Percentiles rank a stretch among this genome's conserved stretches.
These are phyloP conservation scores for Chaetomium sp. DNA, from an alignment of 2,329 filamentous ascomycete genomes.

Conservation along the genomic window DNA sequence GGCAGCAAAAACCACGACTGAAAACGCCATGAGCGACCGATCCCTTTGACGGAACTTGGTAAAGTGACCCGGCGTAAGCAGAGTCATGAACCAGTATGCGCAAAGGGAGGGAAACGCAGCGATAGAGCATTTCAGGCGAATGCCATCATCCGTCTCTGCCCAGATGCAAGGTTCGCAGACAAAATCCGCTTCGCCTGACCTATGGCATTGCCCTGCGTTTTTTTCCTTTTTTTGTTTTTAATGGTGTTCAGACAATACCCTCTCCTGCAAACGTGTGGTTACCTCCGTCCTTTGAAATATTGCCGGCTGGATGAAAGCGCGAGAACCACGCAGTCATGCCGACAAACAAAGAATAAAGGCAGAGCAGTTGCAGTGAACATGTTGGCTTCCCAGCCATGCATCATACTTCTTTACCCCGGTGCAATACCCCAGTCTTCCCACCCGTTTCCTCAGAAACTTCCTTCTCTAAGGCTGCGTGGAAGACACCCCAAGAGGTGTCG, in stretches of 20 bases:
- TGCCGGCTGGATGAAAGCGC: neutral
- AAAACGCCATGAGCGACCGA: neutral
- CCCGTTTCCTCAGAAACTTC: neutral
- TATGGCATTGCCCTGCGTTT: neutral
- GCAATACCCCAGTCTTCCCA: neutral
- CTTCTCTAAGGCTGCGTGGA: neutral
- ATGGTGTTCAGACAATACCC: slow-evolving; percentile 1
- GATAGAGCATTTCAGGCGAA: slow-evolving; percentile 1
- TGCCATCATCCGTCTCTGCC: slow-evolving; percentile 1
- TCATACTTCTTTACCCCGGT: neutral
- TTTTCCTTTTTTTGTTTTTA: neutral
- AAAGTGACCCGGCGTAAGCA: neutral
- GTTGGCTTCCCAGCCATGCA: neutral
- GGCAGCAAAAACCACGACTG: slow-evolving; percentile 11
- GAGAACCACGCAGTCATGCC: neutral
- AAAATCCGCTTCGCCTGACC: neutral
- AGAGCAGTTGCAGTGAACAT: neutral
- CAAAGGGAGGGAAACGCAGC: neutral
- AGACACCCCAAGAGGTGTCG: neutral
- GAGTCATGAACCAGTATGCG: neutral
- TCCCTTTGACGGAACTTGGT: neutral
- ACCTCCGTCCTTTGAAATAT: neutral
- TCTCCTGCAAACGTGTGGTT: neutral
- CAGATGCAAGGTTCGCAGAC: neutral
- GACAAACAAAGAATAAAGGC: neutral